phyloP scores from a whole-genome alignment of 371 early-diverging fungal species.

The Mucor plumbeus region DNA sequence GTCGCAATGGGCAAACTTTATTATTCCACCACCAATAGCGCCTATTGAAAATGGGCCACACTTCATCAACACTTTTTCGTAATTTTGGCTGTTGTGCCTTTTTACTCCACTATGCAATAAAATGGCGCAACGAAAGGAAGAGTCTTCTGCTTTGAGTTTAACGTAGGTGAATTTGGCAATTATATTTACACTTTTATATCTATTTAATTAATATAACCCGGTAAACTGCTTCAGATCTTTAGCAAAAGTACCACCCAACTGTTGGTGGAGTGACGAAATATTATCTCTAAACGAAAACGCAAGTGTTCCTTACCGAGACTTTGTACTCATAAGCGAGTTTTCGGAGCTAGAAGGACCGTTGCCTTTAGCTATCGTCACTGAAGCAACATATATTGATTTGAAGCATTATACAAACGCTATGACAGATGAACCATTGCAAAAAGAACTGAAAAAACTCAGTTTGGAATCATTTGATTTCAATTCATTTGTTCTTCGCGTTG shows the following conservation, averaged over 20 bases:
- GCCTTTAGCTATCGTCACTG: slow-evolving; percentile 56
- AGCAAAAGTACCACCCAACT: background rate
- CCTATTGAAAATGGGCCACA: background rate
- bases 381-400: slow-evolving; percentile 38
- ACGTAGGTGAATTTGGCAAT: background rate
- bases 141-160: background rate
- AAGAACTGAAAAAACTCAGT: slow-evolving; percentile 27
- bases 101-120: slow-evolving; percentile 9
- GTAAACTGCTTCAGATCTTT: background rate
- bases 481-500: slow-evolving; percentile 61
- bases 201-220: too few species aligned
- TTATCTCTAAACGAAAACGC: slow-evolving; percentile 14
- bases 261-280: slow-evolving; percentile 31
- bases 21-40: background rate
- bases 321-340: slow-evolving; percentile 65
- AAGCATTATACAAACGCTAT: slow-evolving; percentile 35
- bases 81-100: background rate
- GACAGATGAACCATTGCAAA: background rate
- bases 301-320: slow-evolving; percentile 45
- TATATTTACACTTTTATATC: background rate
- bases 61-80: slow-evolving; percentile 5
- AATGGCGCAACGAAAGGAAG: slow-evolving; percentile 21
- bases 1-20: too few species aligned
- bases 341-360: slow-evolving; percentile 66
- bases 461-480: slow-evolving; percentile 55